Base-by-base conservation (phyloP, 164 flowering plant species). In the Kingdonia uniflora region DNA sequence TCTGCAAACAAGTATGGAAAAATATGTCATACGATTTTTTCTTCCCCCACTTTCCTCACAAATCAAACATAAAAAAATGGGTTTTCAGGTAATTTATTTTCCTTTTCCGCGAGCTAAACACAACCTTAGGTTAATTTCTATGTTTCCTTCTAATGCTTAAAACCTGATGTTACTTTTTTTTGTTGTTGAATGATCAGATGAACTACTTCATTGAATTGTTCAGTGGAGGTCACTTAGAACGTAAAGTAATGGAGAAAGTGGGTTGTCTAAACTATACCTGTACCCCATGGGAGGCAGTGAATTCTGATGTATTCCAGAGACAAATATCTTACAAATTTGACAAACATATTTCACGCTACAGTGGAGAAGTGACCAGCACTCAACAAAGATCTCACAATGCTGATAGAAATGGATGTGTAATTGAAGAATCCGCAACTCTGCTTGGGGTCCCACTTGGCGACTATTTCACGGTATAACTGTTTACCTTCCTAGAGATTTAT, bases 401-500 rank as follows among this genome's bases (percentile, higher is more conserved):
- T 21, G 81, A 77, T 52, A 68, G 59, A 58, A 79, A 72, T 46
- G 91, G 91, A 55, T 92, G 95, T 96, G 60, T 76, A 49, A 54
- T 87, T 44, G 96, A 92, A 74, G 98, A 92, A 71, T 84, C 81
- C 57, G 70, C 82, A 88, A 80, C 84, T 19, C 86, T 92, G 49
- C 85, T 85, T 57, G 91, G 87, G 38, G 71, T 87, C 58, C 98
- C 98, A 24, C 78, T 85, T 17, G 91, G 91, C 14, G 98, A 92
- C 64, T 74, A 75, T 64, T 92, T 84, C 66, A 87, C 71, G 58
- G 98, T 91, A 83, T 19, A 80, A 11, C 55, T 26, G 14, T 20
- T 21, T 46, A 53, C 19, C 17, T 2, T 51, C 14, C n/a, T n/a
- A n/a, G n/a, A n/a, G n/a, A n/a, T n/a, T n/a, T 1, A 22, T 15